These are phyloP conservation scores for Eucalyptus urophylla DNA, from an alignment of 345 rosid species.

Conservation along the genomic window DNA sequence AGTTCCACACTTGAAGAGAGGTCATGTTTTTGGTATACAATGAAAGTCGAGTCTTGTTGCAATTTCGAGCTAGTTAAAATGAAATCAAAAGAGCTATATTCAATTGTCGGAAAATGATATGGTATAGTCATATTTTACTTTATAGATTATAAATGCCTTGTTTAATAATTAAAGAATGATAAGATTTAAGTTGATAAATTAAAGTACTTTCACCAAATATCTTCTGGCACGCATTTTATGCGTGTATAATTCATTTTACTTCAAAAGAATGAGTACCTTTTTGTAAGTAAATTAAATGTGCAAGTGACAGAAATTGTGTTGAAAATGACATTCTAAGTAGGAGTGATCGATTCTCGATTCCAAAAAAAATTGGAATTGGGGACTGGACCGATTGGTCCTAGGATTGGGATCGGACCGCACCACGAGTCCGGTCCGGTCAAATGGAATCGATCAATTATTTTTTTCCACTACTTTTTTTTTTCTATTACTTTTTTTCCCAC, in stretches of 20 bases:
- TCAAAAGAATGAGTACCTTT: background rate
- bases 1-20: background rate
- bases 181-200: background rate
- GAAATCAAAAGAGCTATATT: background rate
- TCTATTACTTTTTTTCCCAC: too few species aligned
- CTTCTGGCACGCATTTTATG: background rate
- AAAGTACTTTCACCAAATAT: background rate
- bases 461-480: too few species aligned
- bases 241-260: background rate
- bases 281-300: background rate
- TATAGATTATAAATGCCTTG: background rate
- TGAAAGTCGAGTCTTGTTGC: background rate
- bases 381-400: accelerated
- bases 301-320: background rate
- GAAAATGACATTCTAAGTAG: background rate
- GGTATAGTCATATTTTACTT: background rate
- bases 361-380: too few species aligned
- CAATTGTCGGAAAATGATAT: background rate
- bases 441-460: too few species aligned
- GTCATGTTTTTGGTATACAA: background rate
- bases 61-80: background rate
- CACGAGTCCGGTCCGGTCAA: too few species aligned
- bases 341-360: too few species aligned
- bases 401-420: accelerated
- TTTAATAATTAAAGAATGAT: background rate